Conservation (phyloP, 371 early-diverging fungal genomes). For the Mortierella sp. region DNA sequence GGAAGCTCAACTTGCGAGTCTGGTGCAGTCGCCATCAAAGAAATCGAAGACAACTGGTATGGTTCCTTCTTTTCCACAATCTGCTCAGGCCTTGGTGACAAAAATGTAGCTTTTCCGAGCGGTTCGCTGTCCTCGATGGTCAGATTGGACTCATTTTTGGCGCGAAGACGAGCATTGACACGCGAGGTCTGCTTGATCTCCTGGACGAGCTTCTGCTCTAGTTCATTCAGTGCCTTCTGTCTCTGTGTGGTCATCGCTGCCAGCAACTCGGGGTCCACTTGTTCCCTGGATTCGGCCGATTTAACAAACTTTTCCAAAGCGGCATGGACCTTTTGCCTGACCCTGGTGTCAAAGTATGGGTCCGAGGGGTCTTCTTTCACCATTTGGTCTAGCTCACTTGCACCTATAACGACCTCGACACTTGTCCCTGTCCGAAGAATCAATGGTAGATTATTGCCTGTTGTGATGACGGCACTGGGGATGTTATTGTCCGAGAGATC, state of each 20-base stretch:
- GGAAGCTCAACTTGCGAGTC: no score
- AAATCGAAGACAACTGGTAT: no score
- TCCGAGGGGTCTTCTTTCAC: neutral
- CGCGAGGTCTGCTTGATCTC: constrained; percentile 24
- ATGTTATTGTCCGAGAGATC: constrained; percentile 4
- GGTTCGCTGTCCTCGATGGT: no score
- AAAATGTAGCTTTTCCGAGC: no score
- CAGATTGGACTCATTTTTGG: no score
- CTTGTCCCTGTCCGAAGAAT: constrained; percentile 21
- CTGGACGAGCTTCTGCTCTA: constrained; percentile 29
- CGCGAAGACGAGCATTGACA: neutral
- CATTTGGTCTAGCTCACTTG: neutral
- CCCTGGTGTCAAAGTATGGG: neutral
- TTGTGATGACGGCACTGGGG: neutral
- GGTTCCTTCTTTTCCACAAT: no score
- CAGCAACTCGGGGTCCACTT: neutral
- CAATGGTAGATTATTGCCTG: neutral
- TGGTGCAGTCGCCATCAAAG: no score
- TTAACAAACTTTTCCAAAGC: constrained; percentile 16
- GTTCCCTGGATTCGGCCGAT: neutral
- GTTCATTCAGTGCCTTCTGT: constrained; percentile 16
- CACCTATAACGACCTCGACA: neutral
- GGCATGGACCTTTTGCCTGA: constrained; percentile 10
- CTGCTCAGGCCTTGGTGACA: no score
- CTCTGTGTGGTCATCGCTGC: neutral